Base-by-base conservation (phyloP, 768 basidiomycete genomes). In the Amanita subjunquillea region DNA sequence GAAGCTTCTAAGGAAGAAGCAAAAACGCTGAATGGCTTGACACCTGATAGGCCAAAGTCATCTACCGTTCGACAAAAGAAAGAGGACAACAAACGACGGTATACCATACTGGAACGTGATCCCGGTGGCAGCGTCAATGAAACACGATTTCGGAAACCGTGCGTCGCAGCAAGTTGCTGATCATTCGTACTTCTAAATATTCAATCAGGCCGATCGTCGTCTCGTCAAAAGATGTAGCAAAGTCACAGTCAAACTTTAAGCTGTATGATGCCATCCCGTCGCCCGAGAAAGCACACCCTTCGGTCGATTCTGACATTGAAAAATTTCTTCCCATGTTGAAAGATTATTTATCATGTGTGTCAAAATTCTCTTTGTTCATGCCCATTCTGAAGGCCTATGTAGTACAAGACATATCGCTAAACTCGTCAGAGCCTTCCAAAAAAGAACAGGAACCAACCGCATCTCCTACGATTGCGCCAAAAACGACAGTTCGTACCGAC, bases 251-350 rank as follows among this genome's bases (percentile, higher is more conserved):
- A 2, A 75, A 82, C 43, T 78, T 87, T 65, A 82, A 72, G 61
- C 73, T 90, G 74, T 89, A 82, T 52, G 87, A 90, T 55, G 88
- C 87, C 0, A 71, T 90, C 9, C 79, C 69, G 3, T 67, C 75
- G 37, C 57, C 67, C 8, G 64, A 67, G 39, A 65, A 64, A 32
- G 17, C 59, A 6, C 39, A 62, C 17, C 41, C 59, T 4, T 50
- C 65, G 2, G 65, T 67, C 9, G 59, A 65, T 34, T 53, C 71
- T 4, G 85, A 89, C 58, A 78, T 90, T 71, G 87, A 83, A 51
- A 87, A 85, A 51, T 89, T 91, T 60, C 54, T 87, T 42, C 83
- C 87, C 0, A 72, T 91, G 72, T 66, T 91, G n/a, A 77, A 80
- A 54, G 85, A 87, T 55, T 91, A 90, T 64, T 72, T 82, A 48